phyloP scores from a whole-genome alignment of 2,329 filamentous ascomycete species.

The Colletotrichum incanum region DNA sequence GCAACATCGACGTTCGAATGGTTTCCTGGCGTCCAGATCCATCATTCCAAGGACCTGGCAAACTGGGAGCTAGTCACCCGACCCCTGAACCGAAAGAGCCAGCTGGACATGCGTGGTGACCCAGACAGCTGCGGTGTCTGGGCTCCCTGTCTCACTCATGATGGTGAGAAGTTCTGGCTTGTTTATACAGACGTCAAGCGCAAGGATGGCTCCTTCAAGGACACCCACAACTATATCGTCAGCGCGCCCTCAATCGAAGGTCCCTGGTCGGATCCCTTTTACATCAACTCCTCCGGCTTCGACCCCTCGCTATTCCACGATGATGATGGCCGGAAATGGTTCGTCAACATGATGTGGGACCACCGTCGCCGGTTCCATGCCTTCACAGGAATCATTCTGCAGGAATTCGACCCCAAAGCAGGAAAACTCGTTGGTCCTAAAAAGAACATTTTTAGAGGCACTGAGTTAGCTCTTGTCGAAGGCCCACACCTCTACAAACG shows the following conservation, averaged over 20 bases:
- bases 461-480: slow-evolving; percentile 69
- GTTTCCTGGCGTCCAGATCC: slow-evolving; percentile 70
- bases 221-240: slow-evolving; percentile 76
- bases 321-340: slow-evolving; percentile 69
- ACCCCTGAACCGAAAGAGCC: slow-evolving; percentile 64
- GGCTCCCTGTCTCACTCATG: slow-evolving; percentile 76
- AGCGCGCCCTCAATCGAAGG: slow-evolving; percentile 67
- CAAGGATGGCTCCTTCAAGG: slow-evolving; percentile 77
- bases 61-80: slow-evolving; percentile 66
- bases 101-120: slow-evolving; percentile 72
- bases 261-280: slow-evolving; percentile 74
- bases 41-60: slow-evolving; percentile 67
- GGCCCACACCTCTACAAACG: slow-evolving; percentile 73
- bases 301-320: slow-evolving; percentile 75
- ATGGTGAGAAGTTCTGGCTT: slow-evolving; percentile 73
- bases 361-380: slow-evolving; percentile 63
- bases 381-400: slow-evolving; percentile 72
- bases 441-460: slow-evolving; percentile 71
- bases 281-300: slow-evolving; percentile 74
- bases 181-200: slow-evolving; percentile 78
- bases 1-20: slow-evolving; percentile 71
- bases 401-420: slow-evolving; percentile 68
- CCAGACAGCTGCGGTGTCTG: slow-evolving; percentile 75
- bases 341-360: slow-evolving; percentile 71
- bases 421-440: slow-evolving; percentile 69